Evolutionary conservation across 768 basidiomycete genomes (phyloP).

Genomic region (Lactifluus subvellereus): DNA sequence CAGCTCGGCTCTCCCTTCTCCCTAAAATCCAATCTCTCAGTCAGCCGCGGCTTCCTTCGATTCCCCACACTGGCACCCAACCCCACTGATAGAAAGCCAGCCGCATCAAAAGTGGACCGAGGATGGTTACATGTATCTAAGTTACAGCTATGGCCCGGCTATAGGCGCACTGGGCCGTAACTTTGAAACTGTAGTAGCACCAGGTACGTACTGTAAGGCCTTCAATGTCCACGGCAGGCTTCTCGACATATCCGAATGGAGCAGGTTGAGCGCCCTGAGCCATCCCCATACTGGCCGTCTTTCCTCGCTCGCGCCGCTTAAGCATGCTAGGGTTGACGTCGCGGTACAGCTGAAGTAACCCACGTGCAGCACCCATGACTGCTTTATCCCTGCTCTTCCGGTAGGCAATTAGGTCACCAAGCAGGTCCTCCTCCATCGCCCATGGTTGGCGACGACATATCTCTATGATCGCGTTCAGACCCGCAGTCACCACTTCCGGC

Average conservation of each 20-base stretch:
- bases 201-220: constrained; percentile 68
- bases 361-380: constrained; percentile 83
- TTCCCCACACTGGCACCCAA: too few relatives aligned
- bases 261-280: constrained; percentile 57
- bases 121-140: too few relatives aligned
- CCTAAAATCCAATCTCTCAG: too few relatives aligned
- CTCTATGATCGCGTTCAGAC: constrained; percentile 93
- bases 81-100: too few relatives aligned
- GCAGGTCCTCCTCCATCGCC: constrained; percentile 93
- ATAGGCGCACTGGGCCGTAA: too few relatives aligned
- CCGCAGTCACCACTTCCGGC: constrained; percentile 91
- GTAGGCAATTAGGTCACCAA: constrained; percentile 92
- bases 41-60: too few relatives aligned
- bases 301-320: constrained; percentile 86
- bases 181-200: too few relatives aligned
- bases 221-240: constrained; percentile 80
- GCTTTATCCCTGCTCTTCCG: constrained; percentile 92
- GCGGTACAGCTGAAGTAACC: constrained; percentile 84
- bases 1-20: too few relatives aligned
- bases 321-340: constrained; percentile 94
- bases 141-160: too few relatives aligned
- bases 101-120: too few relatives aligned
- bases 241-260: constrained; percentile 75
- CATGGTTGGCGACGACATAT: constrained; percentile 93
- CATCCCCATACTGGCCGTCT: constrained; percentile 79